Evolutionary conservation across 257 asterid genomes (phyloP).

Genomic region (Gentiana macrophylla): DNA sequence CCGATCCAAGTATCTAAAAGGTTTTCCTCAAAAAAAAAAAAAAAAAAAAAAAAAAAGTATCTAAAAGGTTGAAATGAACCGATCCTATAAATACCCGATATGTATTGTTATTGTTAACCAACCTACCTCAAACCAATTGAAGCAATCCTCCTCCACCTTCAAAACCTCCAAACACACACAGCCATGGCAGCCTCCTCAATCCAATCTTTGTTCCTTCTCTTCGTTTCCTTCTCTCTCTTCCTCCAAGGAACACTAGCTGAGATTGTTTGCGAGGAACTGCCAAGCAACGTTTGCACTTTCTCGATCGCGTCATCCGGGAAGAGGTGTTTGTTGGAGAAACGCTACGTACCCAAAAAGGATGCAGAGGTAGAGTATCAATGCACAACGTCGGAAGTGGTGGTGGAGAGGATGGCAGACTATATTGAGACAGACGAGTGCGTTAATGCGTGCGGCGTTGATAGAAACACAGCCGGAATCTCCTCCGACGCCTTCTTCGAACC

Average conservation of each 20-base stretch:
- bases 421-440: slow-evolving; percentile 62
- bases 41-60: too few relatives aligned
- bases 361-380: slow-evolving; percentile 41
- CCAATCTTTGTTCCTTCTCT: slow-evolving; percentile 27
- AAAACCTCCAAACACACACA: too few relatives aligned
- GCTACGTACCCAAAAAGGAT: slow-evolving; percentile 14
- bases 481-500: slow-evolving; percentile 56
- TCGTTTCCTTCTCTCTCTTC: slow-evolving; percentile 28
- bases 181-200: slow-evolving; percentile 46
- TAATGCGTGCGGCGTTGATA: slow-evolving; percentile 48
- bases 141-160: too few relatives aligned
- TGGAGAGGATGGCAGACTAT: slow-evolving; percentile 28
- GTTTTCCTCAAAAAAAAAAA: too few relatives aligned
- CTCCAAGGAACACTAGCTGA: slow-evolving; percentile 23
- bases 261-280: slow-evolving; percentile 47
- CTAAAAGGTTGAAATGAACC: too few relatives aligned
- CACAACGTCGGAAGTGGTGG: slow-evolving; percentile 52
- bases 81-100: too few relatives aligned
- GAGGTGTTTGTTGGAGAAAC: slow-evolving; percentile 56
- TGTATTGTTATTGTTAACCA: too few relatives aligned
- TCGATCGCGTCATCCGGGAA: slow-evolving; percentile 57
- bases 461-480: slow-evolving; percentile 57
- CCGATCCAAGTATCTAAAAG: too few relatives aligned
- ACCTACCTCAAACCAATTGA: too few relatives aligned
- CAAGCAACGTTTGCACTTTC: slow-evolving; percentile 34